A percentile compares a stretch with the other conserved stretches of the same genome.
Evolutionary conservation across 2,329 filamentous ascomycete species (phyloP).

Genomic region (Pseudogymnoascus sp.): DNA sequence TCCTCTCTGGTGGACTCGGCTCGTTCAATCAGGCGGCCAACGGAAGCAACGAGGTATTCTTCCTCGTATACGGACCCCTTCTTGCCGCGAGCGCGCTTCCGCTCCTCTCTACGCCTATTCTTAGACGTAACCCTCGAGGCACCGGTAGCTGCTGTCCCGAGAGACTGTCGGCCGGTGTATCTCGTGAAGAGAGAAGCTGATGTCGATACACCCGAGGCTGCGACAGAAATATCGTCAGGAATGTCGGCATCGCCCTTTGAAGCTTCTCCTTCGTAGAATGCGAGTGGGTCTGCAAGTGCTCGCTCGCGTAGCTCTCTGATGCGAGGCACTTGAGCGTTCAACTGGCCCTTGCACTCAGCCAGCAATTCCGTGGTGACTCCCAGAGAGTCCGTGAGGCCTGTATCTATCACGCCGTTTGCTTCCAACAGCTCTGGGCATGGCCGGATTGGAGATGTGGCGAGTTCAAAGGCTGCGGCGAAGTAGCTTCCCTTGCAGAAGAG

Average conservation of each 20-base stretch:
- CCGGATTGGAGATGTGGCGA: constrained; percentile 50
- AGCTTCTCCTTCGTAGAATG: constrained; percentile 76
- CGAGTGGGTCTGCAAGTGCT: constrained; percentile 75
- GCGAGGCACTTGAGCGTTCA: constrained; percentile 76
- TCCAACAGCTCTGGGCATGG: constrained; percentile 46
- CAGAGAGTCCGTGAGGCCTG: constrained; percentile 70
- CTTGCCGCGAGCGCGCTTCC: constrained; percentile 87
- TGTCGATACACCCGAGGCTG: constrained; percentile 75
- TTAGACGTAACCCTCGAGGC: constrained; percentile 75
- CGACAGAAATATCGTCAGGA: constrained; percentile 87
- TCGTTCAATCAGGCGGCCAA: constrained; percentile 73
- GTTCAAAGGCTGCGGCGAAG: constrained; percentile 81
- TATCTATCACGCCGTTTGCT: constrained; percentile 54
- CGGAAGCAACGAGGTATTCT: constrained; percentile 87
- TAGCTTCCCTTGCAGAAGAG: constrained; percentile 78
- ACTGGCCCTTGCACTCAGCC: constrained; percentile 82
- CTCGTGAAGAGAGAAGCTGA: constrained; percentile 84
- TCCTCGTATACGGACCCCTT: constrained; percentile 98
- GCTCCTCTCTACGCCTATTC: constrained; percentile 81
- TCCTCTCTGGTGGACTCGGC: constrained; percentile 67
- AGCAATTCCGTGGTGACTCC: constrained; percentile 81
- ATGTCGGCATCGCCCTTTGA: constrained; percentile 54
- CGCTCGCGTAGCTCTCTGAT: constrained; percentile 73
- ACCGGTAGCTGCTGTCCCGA: constrained; percentile 62
- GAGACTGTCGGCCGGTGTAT: constrained; percentile 67